phyloP scores from a whole-genome alignment of 1,139 yeast genomes.

The Martiniozyma asiatica region DNA sequence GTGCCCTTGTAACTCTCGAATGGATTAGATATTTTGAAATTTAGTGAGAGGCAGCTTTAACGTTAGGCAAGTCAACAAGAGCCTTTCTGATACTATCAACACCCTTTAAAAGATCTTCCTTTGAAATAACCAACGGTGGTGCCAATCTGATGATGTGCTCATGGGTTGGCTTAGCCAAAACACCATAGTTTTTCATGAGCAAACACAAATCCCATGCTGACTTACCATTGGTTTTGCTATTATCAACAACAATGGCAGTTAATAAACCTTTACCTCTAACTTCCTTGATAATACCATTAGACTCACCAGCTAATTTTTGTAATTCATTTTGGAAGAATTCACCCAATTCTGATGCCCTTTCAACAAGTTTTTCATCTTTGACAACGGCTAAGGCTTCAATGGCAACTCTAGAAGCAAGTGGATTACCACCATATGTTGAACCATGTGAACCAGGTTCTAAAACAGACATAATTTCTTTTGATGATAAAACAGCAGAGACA shows the following conservation, averaged over 20 bases:
- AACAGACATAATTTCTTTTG: slow-evolving; percentile 79
- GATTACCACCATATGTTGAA: slow-evolving; percentile 97
- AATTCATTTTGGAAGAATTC: slow-evolving; percentile 57
- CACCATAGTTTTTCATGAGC: slow-evolving; percentile 78
- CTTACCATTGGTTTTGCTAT: slow-evolving; percentile 72
- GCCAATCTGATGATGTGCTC: slow-evolving; percentile 92
- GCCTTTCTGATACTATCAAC: slow-evolving; percentile 58
- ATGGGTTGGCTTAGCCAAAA: slow-evolving; percentile 94
- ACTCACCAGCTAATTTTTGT: slow-evolving; percentile 43
- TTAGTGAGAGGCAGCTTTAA: slow-evolving; percentile 33
- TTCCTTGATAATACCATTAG: slow-evolving; percentile 66
- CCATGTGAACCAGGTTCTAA: slow-evolving; percentile 96
- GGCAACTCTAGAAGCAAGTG: slow-evolving; percentile 88
- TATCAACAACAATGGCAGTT: slow-evolving; percentile 86
- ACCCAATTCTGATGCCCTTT: slow-evolving; percentile 67
- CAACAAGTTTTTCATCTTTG: slow-evolving; percentile 74
- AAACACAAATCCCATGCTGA: slow-evolving; percentile 95
- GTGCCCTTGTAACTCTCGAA: too few species aligned
- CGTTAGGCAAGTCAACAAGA: slow-evolving; percentile 47
- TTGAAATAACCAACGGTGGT: slow-evolving; percentile 86
- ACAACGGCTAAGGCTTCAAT: slow-evolving; percentile 90
- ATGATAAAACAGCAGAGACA: slow-evolving; percentile 81
- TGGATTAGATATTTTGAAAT: too few species aligned
- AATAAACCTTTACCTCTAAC: slow-evolving; percentile 89
- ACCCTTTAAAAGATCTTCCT: slow-evolving; percentile 77